phyloP scores from a whole-genome alignment of 331 rosid genomes.

The Telfairia occidentalis region DNA sequence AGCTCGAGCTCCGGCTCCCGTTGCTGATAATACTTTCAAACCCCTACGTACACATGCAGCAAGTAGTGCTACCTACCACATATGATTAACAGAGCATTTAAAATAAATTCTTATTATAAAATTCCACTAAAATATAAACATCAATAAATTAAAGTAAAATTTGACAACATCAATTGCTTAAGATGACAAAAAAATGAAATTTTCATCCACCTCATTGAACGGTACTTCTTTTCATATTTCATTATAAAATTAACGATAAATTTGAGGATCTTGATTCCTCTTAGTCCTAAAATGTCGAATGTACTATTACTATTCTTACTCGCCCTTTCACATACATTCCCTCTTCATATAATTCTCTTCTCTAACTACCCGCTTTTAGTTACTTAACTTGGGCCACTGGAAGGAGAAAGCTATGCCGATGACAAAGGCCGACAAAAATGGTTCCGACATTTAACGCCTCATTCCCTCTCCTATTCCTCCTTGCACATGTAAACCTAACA shows the following conservation, averaged over 20 bases:
- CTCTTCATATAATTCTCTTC: not conserved
- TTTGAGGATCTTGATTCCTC: not conserved
- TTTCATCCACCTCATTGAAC: not conserved
- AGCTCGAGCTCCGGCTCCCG: conserved; percentile 94
- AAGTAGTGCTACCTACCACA: conserved; percentile 88
- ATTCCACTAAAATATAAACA: not conserved
- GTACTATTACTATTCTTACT: not conserved
- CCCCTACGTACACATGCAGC: conserved; percentile 94
- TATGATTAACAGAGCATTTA: conserved; percentile 25
- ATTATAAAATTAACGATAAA: not conserved
- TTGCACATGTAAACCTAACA: not conserved
- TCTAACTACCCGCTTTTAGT: not conserved
- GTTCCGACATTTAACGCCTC: not conserved
- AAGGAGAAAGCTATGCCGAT: not conserved
- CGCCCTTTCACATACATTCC: not conserved
- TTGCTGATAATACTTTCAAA: conserved; percentile 81
- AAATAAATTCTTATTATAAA: conserved; percentile 16
- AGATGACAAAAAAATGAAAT: not conserved
- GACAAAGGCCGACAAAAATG: not conserved
- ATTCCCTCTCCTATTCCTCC: not conserved
- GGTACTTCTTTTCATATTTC: not conserved
- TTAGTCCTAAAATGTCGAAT: not conserved
- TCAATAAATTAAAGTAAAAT: not conserved
- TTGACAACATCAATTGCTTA: not conserved
- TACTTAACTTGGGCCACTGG: not conserved